Evolutionary conservation across 2,329 filamentous ascomycete genomes (phyloP), one percentile per base, ranked within the genome.

Genomic region (Phialophora verrucosa): DNA sequence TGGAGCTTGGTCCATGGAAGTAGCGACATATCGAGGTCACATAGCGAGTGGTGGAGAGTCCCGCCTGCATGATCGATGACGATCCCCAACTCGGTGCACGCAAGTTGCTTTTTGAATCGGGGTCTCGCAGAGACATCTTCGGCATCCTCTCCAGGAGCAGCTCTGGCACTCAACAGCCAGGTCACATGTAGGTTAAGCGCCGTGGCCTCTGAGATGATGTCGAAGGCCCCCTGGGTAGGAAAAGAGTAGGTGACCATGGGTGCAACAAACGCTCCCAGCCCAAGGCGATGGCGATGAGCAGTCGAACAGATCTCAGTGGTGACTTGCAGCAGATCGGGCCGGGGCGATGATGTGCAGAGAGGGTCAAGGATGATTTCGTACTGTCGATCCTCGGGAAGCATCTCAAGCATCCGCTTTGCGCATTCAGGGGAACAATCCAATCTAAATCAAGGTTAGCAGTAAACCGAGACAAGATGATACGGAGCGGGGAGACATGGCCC

Each of bases 281-380:
- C 63, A 11, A 70, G 56, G n/a, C 59, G 51, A 59, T 70, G 68
- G 27, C 49, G 49, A 14, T 23, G n/a, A 29, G 57, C 65, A 29
- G 59, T 44, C 14, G 61, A 57, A 38, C 58, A 60, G 29, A 70
- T n/a, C 10, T 59, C 59, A 8, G 56, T 63, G 25, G 50, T 59
- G 17, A 57, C 54, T 38, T 64, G 56, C 17, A 64, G 32, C 35
- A 64, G 32, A 31, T 60, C 55, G 3, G 63, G 35, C 59, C 65
- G 64, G 10, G 51, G 51, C n/a, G 47, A 58, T n/a, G 57, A 62
- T 20, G 59, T 59, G 31, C 66, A 66, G 25, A 70, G 44, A 44
- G 61, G 60, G 50, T 68, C 68, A 23, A 70, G 38, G 25, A 66
- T 64, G 23, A 70, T 47, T 59, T 70, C 65, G 47, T 66, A 70